These are phyloP conservation scores for Serendipita indica DNA, from an alignment of 768 basidiomycete species.

Conservation along the genomic window DNA sequence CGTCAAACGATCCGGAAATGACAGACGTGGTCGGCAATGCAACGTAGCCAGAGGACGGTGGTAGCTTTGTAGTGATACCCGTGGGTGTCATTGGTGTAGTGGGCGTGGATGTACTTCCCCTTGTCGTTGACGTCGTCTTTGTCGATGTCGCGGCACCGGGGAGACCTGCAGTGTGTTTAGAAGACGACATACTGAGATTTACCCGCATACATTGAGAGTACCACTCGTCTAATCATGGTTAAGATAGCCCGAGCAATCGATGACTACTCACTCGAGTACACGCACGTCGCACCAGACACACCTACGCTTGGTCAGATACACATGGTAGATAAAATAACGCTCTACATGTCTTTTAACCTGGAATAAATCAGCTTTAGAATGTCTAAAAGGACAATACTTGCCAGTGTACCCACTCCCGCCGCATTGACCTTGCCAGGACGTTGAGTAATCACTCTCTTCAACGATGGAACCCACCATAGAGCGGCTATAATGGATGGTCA, in stretches of 20 bases:
- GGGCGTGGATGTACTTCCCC: neutral
- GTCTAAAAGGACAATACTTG: neutral
- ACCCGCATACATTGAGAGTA: neutral
- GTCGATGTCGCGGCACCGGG: neutral
- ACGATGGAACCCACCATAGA: neutral
- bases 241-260: neutral
- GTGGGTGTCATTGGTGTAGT: neutral
- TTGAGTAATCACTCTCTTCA: neutral
- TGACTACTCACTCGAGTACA: neutral
- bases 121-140: neutral
- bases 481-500: neutral
- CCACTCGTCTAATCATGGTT: neutral
- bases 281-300: conserved; percentile 2
- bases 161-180: neutral
- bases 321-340: too few species aligned
- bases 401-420: neutral
- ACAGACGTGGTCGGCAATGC: conserved; percentile 12
- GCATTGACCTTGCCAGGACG: neutral
- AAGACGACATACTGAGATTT: neutral
- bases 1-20: conserved; percentile 11
- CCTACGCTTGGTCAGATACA: neutral
- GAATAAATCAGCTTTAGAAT: neutral
- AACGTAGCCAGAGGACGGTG: conserved; percentile 8
- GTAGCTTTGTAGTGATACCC: conserved; percentile 11
- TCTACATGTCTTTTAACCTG: neutral